Conservation (phyloP, 116 monocot genomes). For the Cymodocea nodosa region DNA sequence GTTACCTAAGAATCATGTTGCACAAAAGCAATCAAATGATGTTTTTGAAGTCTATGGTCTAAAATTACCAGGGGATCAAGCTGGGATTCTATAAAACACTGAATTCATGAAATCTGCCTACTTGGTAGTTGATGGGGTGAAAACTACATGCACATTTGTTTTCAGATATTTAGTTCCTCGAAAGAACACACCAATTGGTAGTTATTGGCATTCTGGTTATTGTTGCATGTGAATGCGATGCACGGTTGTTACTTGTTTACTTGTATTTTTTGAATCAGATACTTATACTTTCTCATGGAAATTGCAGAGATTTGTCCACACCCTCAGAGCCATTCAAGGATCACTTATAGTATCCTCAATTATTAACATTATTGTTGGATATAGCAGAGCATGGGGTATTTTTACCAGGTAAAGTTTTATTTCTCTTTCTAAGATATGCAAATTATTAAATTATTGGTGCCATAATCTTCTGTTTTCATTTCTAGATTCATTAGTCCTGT, state of each 20-base stretch:
- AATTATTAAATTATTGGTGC: background rate
- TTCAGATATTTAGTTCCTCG: no score
- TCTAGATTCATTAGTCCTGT: constrained; percentile 69
- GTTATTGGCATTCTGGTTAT: no score
- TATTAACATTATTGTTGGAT: constrained; percentile 61
- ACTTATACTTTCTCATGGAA: constrained; percentile 15
- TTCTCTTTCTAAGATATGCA: background rate
- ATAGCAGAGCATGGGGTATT: constrained; percentile 48
- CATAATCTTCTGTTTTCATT: background rate
- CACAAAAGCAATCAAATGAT: no score
- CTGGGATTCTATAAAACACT: no score
- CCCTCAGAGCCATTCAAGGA: constrained; percentile 84
- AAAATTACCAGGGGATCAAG: no score
- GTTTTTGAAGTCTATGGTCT: no score
- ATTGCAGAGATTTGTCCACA: constrained; percentile 75
- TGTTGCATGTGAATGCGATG: no score
- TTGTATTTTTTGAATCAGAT: constrained; percentile 4
- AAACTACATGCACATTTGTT: no score
- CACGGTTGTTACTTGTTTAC: background rate
- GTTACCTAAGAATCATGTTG: no score
- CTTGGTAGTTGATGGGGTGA: no score
- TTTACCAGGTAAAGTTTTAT: constrained; percentile 30
- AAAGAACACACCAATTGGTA: no score
- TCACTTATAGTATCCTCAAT: constrained; percentile 70
- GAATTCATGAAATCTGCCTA: no score